Conservation (phyloP, 768 basidiomycete genomes). For the Xerocomellus intermedius region DNA sequence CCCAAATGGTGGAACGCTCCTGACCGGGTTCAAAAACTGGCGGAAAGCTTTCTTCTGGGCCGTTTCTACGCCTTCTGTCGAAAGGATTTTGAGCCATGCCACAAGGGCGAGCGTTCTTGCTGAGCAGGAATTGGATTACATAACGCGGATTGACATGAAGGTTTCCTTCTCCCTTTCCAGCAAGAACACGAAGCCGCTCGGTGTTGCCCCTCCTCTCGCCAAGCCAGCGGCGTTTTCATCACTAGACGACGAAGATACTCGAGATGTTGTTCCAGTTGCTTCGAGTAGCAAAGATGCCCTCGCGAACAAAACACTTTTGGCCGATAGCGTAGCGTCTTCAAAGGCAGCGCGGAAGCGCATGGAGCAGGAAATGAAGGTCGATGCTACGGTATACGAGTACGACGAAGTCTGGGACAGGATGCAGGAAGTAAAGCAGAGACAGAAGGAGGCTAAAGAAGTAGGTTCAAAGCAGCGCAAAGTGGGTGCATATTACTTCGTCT, state of each 20-base stretch:
- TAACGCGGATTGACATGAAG: constrained; percentile 55
- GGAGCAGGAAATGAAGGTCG: constrained; percentile 75
- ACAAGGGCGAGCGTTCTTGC: neutral
- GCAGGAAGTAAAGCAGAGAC: constrained; percentile 77
- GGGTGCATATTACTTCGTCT: constrained; percentile 20
- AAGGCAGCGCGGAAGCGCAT: constrained; percentile 69
- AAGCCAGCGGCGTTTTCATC: constrained; percentile 63
- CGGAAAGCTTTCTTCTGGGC: constrained; percentile 78
- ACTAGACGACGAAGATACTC: constrained; percentile 60
- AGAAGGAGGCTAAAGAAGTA: constrained; percentile 73
- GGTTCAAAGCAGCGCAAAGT: constrained; percentile 81
- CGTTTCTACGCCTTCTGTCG: constrained; percentile 88
- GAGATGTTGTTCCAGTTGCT: constrained; percentile 49
- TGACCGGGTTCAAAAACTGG: constrained; percentile 55
- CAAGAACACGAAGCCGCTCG: constrained; percentile 55
- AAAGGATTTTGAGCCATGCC: constrained; percentile 55
- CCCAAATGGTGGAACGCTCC: constrained; percentile 15
- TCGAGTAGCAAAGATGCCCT: constrained; percentile 40
- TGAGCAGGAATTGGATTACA: constrained; percentile 16
- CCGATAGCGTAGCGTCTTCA: constrained; percentile 59
- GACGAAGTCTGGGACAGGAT: constrained; percentile 97
- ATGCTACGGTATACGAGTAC: constrained; percentile 87
- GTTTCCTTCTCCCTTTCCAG: constrained; percentile 79
- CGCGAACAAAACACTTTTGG: constrained; percentile 54
- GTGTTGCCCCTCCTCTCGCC: constrained; percentile 49